A percentile compares a stretch with the other conserved stretches of the same genome.
These are phyloP conservation scores for Aspergillus sojae DNA, from an alignment of 2,329 filamentous ascomycete species.

Conservation along the genomic window DNA sequence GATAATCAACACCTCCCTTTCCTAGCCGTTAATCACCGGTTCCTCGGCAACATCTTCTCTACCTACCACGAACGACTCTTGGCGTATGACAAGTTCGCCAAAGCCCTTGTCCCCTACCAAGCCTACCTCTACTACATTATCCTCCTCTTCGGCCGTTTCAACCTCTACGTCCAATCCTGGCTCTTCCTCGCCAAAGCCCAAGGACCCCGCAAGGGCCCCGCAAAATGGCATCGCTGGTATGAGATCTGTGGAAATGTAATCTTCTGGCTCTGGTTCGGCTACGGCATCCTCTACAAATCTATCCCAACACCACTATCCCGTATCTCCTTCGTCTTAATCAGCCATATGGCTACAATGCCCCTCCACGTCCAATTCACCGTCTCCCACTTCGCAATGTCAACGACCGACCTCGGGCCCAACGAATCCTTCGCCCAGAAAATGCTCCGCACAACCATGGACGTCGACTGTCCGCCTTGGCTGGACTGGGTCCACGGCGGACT, in stretches of 20 bases:
- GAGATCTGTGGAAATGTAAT: conserved; percentile 73
- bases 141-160: conserved; percentile 79
- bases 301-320: conserved; percentile 68
- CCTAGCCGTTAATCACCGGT: conserved; percentile 83
- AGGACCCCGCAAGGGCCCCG: conserved; percentile 71
- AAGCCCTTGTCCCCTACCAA: conserved; percentile 69
- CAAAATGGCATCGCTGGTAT: conserved; percentile 78
- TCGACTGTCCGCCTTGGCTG: conserved; percentile 81
- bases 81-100: conserved; percentile 72
- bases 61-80: conserved; percentile 81
- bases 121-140: conserved; percentile 80
- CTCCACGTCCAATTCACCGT: conserved; percentile 86
- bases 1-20: conserved; percentile 90
- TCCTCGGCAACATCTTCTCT: conserved; percentile 70
- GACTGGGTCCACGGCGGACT: conserved; percentile 86
- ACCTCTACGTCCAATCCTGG: conserved; percentile 83
- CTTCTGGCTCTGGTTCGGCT: conserved; percentile 86
- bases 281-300: conserved; percentile 69
- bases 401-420: conserved; percentile 74
- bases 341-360: conserved; percentile 76
- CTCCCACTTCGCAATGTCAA: conserved; percentile 93
- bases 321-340: conserved; percentile 73
- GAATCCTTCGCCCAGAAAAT: conserved; percentile 88
- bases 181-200: conserved; percentile 69
- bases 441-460: conserved; percentile 88